Evolutionary conservation across 1,284 basidiomycete species (phyloP), one percentile per base, ranked within the genome.

Genomic region (Malassezia equina): DNA sequence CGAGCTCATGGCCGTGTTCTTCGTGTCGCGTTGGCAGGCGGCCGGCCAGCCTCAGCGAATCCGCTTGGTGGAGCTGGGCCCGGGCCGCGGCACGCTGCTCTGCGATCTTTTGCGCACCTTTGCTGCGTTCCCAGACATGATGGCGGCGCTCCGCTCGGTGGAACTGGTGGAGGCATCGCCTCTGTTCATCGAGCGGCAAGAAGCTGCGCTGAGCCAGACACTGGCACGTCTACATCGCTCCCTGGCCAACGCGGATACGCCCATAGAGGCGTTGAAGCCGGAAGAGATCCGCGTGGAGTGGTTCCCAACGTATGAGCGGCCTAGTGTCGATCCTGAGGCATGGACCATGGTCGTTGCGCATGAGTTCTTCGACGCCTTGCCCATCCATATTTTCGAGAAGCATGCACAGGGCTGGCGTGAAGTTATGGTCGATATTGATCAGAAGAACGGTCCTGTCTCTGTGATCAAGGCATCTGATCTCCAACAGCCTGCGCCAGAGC

Each of bases 301-400:
- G 89, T 82, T 86, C 66, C 81, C 86, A 50, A 78, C 81, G 0
- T 75, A 93, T 7, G 82, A 86, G 31, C 81, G 86, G 31, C 77
- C 96, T 0, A 76, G 80, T 0, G 58, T 77, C 21, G 64, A 77
- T 76, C 47, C 66, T 74, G 67, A 51, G 3, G 47, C 56, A 36
- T 96, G 85, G 75, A 94, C 90, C 0, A 84, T 95, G 78, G 75
- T 94, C 19, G 77, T 95, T 7, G 94, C 93, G 0, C 93, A 98
- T 74, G 94, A 98, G 72, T 95, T 98, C 77, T 96, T 99, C 62
- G 94, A 98, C 70, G 93, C 93, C 0, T 79, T 99, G 46, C 93
- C 93, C 0, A 84, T 95, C 46, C 88, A 95, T 74, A 78, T 93
- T 28, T 79, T 98, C 43, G 84, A 94, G 78, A 69, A 69, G 54